Evolutionary conservation across 2,329 filamentous ascomycete genomes (phyloP), one percentile per base, ranked within the genome.

Genomic region (Balansia obtecta): DNA sequence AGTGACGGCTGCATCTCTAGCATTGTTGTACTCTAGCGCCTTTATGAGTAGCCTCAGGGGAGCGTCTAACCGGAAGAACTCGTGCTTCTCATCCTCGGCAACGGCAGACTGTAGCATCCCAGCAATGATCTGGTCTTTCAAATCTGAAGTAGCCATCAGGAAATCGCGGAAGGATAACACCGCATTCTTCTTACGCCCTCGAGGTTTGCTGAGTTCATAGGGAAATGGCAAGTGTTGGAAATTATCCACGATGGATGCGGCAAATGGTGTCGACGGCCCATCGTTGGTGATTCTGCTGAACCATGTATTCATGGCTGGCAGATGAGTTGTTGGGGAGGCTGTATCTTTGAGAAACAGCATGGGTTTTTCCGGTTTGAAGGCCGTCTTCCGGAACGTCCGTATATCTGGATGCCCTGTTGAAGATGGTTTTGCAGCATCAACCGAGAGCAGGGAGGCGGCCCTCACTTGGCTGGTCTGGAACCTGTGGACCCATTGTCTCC

Each of bases 1-100:
- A 64, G 51, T 6, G 44, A 54, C 38, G 30, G 51, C 43, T 32
- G 34, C 0, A 43, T 51, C 46, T 54, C 60, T 55, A 10, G 45
- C 20, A 11, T 49, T 34, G 51, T 79, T 80, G 63, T 73, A 80
- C 46, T 70, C 61, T n/a, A 71, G 57, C 7, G 72, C 74, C 45
- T 79, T 73, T 15, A 84, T 65, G 45, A 94, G 79, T 34, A 91
- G 72, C 38, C 70, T 70, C 0, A 95, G 67, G 0, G 82, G 79
- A 1, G 80, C 80, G 27, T 77, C 61, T 44, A 86, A 71, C 46
- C 75, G 75, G 30, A 71, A 73, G 60, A 81, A 87, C 32, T 58
- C 65, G 46, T 65, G 55, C 8, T 48, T 48, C 2, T 45, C 42
- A 2, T 51, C 15, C 11, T 63, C 57, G 34, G 53, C 39, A 4